Base-by-base conservation (phyloP, 805 yeast species). In the Candida arabinofermentans region DNA sequence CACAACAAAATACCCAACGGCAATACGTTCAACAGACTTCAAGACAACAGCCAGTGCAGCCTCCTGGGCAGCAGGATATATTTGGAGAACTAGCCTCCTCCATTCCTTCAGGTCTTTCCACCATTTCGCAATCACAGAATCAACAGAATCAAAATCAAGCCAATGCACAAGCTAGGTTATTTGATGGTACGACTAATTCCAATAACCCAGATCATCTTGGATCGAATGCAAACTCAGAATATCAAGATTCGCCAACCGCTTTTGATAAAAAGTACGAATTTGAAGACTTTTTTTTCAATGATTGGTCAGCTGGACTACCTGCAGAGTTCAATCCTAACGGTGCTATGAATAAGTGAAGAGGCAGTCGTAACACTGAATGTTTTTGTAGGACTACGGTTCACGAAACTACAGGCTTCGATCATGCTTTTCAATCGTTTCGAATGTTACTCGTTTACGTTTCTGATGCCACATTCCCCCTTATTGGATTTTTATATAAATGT, bases 51-150 rank as follows among this genome's bases (percentile, higher is more conserved):
- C 32, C 31, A 12, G 1, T 19, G n/a, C 32, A 24, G 14, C 18
- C 24, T 14, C 16, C 27, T 4, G 22, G 21, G 9, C 34, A 37
- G 6, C 23, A 16, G 3, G 52, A 44, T 16, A 27, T 48, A 2
- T 51, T 50, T 43, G 58, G 51, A 2, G 48, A 44, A 8, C 21
- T 44, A 8, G 41, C 39, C 17, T 40, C 47, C 14, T 50, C 62
- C 2, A 51, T 61, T 24, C 65, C 67, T 8, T 56, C 65, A 0
- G 66, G 66, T 5, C 49, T 62, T 21, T 58, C 64, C 2, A 59
- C 64, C 0, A 53, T 59, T 16, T 50, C 53, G 5, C 62, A 57
- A 35, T 50, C 58, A 3, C 49, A 51, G 22, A 42, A 42, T 12
- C 40, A 44, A 31, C 42, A 26, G 46, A 54, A 14, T 41, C 57